Percentiles rank a stretch among this genome's conserved stretches.
phyloP scores from a whole-genome alignment of 1,284 basidiomycete genomes.

The Ganoderma boninense region DNA sequence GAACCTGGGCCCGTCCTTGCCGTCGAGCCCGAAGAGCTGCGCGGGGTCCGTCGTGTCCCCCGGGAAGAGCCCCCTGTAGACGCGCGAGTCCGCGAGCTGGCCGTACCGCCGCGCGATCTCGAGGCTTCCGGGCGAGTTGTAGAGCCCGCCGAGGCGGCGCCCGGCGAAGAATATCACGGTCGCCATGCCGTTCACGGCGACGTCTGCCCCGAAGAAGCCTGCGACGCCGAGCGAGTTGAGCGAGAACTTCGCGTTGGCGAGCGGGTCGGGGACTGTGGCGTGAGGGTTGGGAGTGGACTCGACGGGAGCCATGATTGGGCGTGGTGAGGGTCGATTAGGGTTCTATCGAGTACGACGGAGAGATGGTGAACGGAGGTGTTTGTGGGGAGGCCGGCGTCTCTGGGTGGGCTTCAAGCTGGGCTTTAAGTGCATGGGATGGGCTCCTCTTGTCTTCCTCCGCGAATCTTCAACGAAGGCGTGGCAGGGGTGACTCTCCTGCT shows the following conservation, averaged over 20 bases:
- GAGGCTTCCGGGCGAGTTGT: background rate
- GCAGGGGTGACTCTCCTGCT: background rate
- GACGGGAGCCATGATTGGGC: background rate
- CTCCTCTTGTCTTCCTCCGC: background rate
- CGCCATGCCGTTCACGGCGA: background rate
- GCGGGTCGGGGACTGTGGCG: background rate
- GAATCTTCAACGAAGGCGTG: background rate
- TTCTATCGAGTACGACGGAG: background rate
- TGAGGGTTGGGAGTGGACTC: background rate
- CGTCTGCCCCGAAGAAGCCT: background rate
- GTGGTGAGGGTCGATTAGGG: background rate
- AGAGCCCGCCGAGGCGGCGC: background rate
- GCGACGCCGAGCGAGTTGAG: background rate
- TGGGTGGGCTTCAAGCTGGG: background rate
- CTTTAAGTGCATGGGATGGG: background rate
- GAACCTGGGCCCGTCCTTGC: background rate
- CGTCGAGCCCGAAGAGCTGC: slow-evolving; percentile 1
- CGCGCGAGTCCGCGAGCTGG: background rate
- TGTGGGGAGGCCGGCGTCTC: background rate
- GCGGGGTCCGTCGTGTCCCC: background rate
- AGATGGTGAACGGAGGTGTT: background rate
- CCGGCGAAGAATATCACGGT: background rate
- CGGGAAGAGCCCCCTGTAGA: background rate
- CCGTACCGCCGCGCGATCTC: slow-evolving; percentile 1
- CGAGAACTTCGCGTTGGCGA: background rate